Percentiles rank a stretch among this genome's conserved stretches.
These are phyloP conservation scores for Pleurotus citrinopileatus DNA, from an alignment of 768 basidiomycete genomes.

Conservation along the genomic window DNA sequence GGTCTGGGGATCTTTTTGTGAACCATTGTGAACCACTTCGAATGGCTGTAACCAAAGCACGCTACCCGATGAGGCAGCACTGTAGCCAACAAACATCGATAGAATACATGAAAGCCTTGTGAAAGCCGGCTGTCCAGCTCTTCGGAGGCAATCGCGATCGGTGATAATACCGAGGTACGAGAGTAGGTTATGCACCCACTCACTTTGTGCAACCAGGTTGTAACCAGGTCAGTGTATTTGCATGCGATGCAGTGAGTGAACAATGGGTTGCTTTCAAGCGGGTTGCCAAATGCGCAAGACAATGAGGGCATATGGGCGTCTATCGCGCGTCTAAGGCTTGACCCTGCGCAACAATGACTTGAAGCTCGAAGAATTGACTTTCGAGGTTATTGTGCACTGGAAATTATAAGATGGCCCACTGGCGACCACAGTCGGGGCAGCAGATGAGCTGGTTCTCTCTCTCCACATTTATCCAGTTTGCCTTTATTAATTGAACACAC, in stretches of 20 bases:
- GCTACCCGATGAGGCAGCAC: too few species aligned
- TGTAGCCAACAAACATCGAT: too few species aligned
- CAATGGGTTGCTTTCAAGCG: neutral
- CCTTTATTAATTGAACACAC: neutral
- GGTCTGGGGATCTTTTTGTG: too few species aligned
- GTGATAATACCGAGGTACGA: too few species aligned
- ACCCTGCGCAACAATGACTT: constrained; percentile 17
- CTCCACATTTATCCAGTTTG: neutral
- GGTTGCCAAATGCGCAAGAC: neutral
- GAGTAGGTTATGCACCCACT: too few species aligned
- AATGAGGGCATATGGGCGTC: neutral
- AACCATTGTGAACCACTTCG: too few species aligned
- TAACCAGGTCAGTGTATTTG: neutral
- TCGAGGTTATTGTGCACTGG: neutral
- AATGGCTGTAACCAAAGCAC: too few species aligned
- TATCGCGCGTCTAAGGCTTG: neutral
- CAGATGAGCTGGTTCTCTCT: constrained; percentile 9
- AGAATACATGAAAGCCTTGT: too few species aligned
- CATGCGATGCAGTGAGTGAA: neutral
- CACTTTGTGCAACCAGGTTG: too few species aligned
- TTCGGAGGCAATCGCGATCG: too few species aligned
- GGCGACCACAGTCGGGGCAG: neutral
- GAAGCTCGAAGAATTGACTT: neutral
- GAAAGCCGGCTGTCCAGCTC: too few species aligned
- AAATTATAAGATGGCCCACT: neutral